Conservation (phyloP, 345 rosid species). For the Cardamine chenopodiifolia region DNA sequence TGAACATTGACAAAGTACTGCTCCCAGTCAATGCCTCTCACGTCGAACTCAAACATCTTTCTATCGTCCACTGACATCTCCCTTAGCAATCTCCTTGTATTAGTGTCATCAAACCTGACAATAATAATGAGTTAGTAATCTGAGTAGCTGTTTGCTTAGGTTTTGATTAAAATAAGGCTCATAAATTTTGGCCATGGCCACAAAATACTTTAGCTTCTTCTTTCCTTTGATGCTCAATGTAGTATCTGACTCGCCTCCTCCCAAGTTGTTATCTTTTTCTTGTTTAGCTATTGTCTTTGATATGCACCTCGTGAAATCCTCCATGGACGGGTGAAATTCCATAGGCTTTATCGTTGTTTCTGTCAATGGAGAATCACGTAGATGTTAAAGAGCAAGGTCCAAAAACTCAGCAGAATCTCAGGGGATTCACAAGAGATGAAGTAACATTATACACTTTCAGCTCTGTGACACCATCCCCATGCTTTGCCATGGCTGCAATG, state of each 20-base stretch:
- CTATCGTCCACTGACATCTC: constrained; percentile 46
- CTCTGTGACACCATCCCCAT: neutral
- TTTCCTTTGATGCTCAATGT: constrained; percentile 11
- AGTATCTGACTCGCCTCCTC: neutral
- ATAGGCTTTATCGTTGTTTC: neutral
- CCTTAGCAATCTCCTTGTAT: constrained; percentile 34
- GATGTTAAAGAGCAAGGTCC: neutral
- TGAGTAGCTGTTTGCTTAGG: neutral
- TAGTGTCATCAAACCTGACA: constrained; percentile 44
- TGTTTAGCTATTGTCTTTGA: constrained; percentile 14
- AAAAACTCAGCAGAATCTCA: constrained; percentile 3
- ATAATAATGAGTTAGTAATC: neutral
- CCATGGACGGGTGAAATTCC: constrained; percentile 17
- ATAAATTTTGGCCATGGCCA: constrained; percentile 21
- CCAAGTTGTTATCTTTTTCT: neutral
- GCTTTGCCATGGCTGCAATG: constrained; percentile 42
- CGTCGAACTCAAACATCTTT: constrained; percentile 39
- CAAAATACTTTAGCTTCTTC: constrained; percentile 21
- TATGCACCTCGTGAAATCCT: constrained; percentile 21
- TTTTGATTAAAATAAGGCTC: neutral
- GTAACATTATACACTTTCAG: constrained; percentile 26
- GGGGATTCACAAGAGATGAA: constrained; percentile 28
- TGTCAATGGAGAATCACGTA: constrained; percentile 14
- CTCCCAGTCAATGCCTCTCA: constrained; percentile 45
- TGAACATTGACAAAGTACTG: constrained; percentile 38